phyloP scores from a whole-genome alignment of 1,284 basidiomycete genomes.

The Boletus semigastroideus region DNA sequence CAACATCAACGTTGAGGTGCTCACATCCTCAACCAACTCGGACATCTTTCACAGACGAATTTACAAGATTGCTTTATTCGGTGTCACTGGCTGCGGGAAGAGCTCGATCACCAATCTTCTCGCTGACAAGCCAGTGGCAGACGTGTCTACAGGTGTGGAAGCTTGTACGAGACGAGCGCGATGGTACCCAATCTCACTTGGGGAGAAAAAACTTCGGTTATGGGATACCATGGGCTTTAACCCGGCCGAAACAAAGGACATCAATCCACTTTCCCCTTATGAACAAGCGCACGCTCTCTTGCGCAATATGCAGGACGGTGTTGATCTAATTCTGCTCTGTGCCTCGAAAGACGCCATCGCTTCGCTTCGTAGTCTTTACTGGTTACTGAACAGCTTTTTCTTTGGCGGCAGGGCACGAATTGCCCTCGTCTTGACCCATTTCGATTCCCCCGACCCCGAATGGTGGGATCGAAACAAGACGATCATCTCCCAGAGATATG shows the following conservation, averaged over 20 bases:
- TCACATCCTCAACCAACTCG: constrained; percentile 6
- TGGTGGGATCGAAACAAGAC: constrained; percentile 30
- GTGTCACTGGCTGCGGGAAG: constrained; percentile 29
- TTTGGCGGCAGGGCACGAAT: constrained; percentile 32
- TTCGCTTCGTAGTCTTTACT: constrained; percentile 28
- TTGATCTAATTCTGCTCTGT: constrained; percentile 29
- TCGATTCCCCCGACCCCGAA: constrained; percentile 25
- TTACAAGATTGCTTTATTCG: constrained; percentile 28
- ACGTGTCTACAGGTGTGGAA: constrained; percentile 24
- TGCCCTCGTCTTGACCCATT: constrained; percentile 38
- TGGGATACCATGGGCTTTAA: constrained; percentile 35
- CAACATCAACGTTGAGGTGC: neutral
- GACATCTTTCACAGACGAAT: constrained; percentile 18
- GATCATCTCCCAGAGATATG: constrained; percentile 18
- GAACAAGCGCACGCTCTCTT: constrained; percentile 29
- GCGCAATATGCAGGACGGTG: constrained; percentile 23
- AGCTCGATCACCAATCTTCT: constrained; percentile 32
- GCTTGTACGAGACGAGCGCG: constrained; percentile 28
- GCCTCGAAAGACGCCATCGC: constrained; percentile 26
- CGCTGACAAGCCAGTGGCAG: constrained; percentile 17
- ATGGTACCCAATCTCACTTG: constrained; percentile 27
- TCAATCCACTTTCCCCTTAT: constrained; percentile 25
- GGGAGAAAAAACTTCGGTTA: constrained; percentile 24
- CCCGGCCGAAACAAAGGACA: constrained; percentile 18
- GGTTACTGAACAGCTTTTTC: constrained; percentile 27